Conservation (phyloP, 352 stramenopile species). For the Phytophthora pluvialis region DNA sequence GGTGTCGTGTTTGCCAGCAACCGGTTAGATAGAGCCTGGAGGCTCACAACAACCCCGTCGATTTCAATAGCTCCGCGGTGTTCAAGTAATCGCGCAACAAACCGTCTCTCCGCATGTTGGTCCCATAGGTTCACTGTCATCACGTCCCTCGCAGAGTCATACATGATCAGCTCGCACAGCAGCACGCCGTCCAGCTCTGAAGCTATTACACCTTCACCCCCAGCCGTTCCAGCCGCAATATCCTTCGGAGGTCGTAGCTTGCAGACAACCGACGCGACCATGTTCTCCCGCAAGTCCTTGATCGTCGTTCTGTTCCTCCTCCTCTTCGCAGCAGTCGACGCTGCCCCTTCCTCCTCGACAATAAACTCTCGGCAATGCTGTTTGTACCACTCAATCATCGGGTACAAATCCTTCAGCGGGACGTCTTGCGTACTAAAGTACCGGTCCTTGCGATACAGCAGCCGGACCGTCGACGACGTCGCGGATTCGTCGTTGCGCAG, state of each 20-base stretch:
- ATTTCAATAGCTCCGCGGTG: conserved; percentile 49
- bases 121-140: conserved; percentile 74
- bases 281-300: conserved; percentile 61
- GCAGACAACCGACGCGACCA: conserved; percentile 58
- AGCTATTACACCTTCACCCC: not conserved
- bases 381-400: conserved; percentile 79
- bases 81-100: conserved; percentile 45
- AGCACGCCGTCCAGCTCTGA: conserved; percentile 51
- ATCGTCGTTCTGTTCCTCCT: conserved; percentile 35
- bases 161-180: conserved; percentile 58
- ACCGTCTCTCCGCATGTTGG: conserved; percentile 60
- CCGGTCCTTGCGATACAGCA: conserved; percentile 62
- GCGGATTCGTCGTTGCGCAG: conserved; percentile 24
- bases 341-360: conserved; percentile 2
- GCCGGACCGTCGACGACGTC: conserved; percentile 50
- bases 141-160: conserved; percentile 38
- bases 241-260: conserved; percentile 28
- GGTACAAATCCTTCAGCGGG: conserved; percentile 56
- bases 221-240: not conserved
- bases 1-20: conserved; percentile 68
- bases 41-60: conserved; percentile 48
- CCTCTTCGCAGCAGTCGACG: conserved; percentile 2
- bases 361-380: conserved; percentile 54
- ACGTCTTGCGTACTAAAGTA: conserved; percentile 69
- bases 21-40: conserved; percentile 51